Percentiles rank a stretch among this genome's conserved stretches.
phyloP scores from a whole-genome alignment of 2,329 filamentous ascomycete genomes.

The Lasiodiplodia sp. region DNA sequence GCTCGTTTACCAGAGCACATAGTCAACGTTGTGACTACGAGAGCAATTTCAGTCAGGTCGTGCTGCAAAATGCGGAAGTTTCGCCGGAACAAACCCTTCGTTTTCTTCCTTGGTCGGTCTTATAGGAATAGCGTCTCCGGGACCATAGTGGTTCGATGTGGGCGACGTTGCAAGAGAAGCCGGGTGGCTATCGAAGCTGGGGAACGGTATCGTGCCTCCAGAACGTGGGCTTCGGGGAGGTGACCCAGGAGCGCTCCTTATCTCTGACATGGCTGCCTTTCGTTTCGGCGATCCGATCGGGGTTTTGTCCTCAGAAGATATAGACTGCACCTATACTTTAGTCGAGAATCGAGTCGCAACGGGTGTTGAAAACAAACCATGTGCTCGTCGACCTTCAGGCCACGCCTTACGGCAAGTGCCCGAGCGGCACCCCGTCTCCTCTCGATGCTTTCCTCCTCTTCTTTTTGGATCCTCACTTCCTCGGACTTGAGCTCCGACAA shows the following conservation, averaged over 20 bases:
- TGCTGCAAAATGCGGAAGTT: constrained; percentile 43
- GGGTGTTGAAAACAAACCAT: constrained; percentile 31
- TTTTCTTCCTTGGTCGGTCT: constrained; percentile 29
- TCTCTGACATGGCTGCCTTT: constrained; percentile 6
- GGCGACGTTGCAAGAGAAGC: constrained; percentile 39
- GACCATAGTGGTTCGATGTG: constrained; percentile 31
- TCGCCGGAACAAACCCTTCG: constrained; percentile 45
- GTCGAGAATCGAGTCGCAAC: constrained; percentile 33
- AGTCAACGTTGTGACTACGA: constrained; percentile 22
- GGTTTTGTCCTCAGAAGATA: constrained; percentile 33
- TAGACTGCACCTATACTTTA: constrained; percentile 31
- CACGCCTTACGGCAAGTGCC: constrained; percentile 62
- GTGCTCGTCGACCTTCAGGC: constrained; percentile 48
- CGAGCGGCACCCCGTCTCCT: constrained; percentile 63
- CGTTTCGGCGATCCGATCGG: constrained; percentile 4
- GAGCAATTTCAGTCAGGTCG: constrained; percentile 34
- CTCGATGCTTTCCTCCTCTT: constrained; percentile 65
- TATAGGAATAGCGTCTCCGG: neutral
- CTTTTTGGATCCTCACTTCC: constrained; percentile 60
- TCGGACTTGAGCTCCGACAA: constrained; percentile 64
- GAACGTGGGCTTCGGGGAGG: constrained; percentile 14
- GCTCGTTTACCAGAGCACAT: constrained; percentile 16
- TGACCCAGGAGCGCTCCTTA: constrained; percentile 6
- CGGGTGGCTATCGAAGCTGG: constrained; percentile 41
- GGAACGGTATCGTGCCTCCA: constrained; percentile 35